A percentile compares a stretch with the other conserved stretches of the same genome.
phyloP scores from a whole-genome alignment of 768 basidiomycete species.

The Trametes villosa region DNA sequence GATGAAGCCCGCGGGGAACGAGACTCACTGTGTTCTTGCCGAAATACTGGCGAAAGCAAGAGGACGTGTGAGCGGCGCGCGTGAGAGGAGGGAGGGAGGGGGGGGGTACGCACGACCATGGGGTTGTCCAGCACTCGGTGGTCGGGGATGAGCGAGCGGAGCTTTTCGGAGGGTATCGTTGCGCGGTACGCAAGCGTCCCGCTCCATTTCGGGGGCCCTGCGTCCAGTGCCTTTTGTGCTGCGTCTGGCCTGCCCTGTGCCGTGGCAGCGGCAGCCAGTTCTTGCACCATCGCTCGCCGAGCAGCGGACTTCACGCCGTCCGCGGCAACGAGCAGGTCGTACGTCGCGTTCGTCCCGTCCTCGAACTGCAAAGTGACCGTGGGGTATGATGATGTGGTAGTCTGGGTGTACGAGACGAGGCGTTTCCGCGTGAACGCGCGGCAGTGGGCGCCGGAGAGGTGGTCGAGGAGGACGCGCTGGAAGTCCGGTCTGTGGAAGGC shows the following conservation, averaged over 20 bases:
- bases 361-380: slow-evolving; percentile 58
- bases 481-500: slow-evolving; percentile 70
- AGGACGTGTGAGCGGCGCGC: background rate
- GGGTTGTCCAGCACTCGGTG: slow-evolving; percentile 29
- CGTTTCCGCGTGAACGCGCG: slow-evolving; percentile 59
- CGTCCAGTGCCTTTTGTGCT: slow-evolving; percentile 42
- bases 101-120: slow-evolving; percentile 24
- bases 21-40: slow-evolving; percentile 40
- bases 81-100: background rate
- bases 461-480: slow-evolving; percentile 57
- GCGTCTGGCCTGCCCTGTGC: slow-evolving; percentile 43
- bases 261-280: slow-evolving; percentile 36
- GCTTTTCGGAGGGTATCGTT: slow-evolving; percentile 50
- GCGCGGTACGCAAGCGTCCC: slow-evolving; percentile 63
- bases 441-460: slow-evolving; percentile 47
- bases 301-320: slow-evolving; percentile 66
- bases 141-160: slow-evolving; percentile 10
- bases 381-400: slow-evolving; percentile 21
- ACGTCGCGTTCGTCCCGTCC: slow-evolving; percentile 61
- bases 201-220: slow-evolving; percentile 60
- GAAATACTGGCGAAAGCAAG: slow-evolving; percentile 49
- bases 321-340: slow-evolving; percentile 72
- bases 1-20: slow-evolving; percentile 30
- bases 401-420: slow-evolving; percentile 57
- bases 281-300: slow-evolving; percentile 41